A percentile compares a stretch with the other conserved stretches of the same genome.
Evolutionary conservation across 1,139 yeast genomes (phyloP).

Genomic region (Geotrichum australiense): DNA sequence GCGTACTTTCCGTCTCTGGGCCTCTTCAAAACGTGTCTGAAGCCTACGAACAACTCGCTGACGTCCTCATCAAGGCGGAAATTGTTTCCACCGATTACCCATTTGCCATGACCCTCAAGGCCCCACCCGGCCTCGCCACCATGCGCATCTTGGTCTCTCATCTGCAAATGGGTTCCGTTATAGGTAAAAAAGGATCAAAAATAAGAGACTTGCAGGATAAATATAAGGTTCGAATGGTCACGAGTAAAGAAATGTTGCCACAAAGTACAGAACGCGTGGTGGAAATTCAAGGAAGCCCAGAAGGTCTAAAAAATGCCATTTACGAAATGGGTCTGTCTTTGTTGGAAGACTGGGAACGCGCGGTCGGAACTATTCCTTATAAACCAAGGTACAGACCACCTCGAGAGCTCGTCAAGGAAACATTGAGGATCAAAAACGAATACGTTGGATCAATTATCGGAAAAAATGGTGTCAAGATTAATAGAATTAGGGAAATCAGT

Average conservation of each 20-base stretch:
- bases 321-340: slow-evolving; percentile 64
- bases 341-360: slow-evolving; percentile 56
- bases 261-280: slow-evolving; percentile 82
- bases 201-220: slow-evolving; percentile 73
- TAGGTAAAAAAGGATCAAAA: slow-evolving; percentile 77
- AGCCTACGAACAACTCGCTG: slow-evolving; percentile 66
- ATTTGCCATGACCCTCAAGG: slow-evolving; percentile 42
- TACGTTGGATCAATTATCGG: slow-evolving; percentile 91
- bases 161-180: slow-evolving; percentile 82
- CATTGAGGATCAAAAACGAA: slow-evolving; percentile 62
- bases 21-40: slow-evolving; percentile 63
- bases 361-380: slow-evolving; percentile 60
- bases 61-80: slow-evolving; percentile 44
- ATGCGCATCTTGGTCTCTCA: slow-evolving; percentile 74
- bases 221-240: slow-evolving; percentile 72
- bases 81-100: slow-evolving; percentile 39
- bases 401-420: slow-evolving; percentile 34
- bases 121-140: slow-evolving; percentile 48
- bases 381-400: slow-evolving; percentile 43
- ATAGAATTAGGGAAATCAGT: slow-evolving; percentile 72
- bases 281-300: slow-evolving; percentile 77
- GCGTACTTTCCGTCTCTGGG: slow-evolving; percentile 78
- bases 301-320: slow-evolving; percentile 49
- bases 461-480: slow-evolving; percentile 77
- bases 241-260: slow-evolving; percentile 76